Base-by-base conservation (phyloP, 1,139 yeast genomes). In the Geotrichum reessii region DNA sequence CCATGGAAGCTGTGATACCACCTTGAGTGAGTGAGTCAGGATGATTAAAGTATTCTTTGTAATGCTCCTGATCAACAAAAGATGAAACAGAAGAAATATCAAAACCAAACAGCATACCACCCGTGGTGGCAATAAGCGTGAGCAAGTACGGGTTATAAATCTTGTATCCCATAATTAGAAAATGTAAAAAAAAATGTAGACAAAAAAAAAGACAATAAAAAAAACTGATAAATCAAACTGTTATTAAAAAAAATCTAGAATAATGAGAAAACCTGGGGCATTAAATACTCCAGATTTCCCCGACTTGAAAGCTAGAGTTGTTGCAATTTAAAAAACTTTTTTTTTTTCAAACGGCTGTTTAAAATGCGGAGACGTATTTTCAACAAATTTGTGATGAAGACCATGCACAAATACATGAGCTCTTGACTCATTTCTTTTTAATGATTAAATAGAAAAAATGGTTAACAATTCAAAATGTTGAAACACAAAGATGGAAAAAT, bases 41-140 rank as follows among this genome's bases (percentile, higher is more conserved):
- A 59, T 65, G 51, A 58, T 69, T 61, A 64, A 74, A 75, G 59
- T 63, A 71, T 55, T 76, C 74, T 37, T 77, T 76, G 64, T 78
- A 81, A 31, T 86, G 77, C 64, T 85, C 90, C 9, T 85, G 82
- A 12, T 89, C 87, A 53, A 91, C 81, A 56, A 92, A 83, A 28
- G 92, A 95, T 64, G 93, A 79, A 1, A 97, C 97, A 6, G 95
- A 85, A 5, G 97, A 90, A 54, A 92, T 90, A 71, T 92, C 98
- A 71, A 91, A 92, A 66, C 98, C 98, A 73, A 92, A 92, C 85
- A 91, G 84, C 76, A 90, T 86, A n/a, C 97, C 97, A 3, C 97
- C 92, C 58, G 91, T 84, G 28, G 97, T 90, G 2, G 97, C 86
- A 17, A 88, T 65, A 25, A 63, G 58, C 5, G 78, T 75, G 46